A percentile compares a stretch with the other conserved stretches of the same genome.
Conservation (phyloP, 768 basidiomycete genomes). For the Boletus rubroflammeus region DNA sequence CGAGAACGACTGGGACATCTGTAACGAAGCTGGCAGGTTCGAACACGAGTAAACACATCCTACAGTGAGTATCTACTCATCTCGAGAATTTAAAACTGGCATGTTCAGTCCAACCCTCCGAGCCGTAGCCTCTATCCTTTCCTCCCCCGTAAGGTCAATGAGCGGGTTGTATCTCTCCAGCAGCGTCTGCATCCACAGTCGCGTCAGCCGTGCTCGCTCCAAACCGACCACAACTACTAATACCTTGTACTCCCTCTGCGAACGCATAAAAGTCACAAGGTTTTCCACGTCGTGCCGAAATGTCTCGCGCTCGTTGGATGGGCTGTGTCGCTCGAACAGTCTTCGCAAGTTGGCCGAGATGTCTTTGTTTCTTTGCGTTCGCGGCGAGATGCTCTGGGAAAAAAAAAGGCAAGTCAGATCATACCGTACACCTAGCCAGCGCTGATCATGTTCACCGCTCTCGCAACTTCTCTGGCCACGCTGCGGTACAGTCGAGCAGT, state of each 20-base stretch:
- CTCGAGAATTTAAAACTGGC: constrained; percentile 51
- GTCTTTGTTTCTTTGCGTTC: constrained; percentile 36
- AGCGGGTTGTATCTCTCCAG: constrained; percentile 88
- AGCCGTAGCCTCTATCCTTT: constrained; percentile 81
- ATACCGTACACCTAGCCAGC: background rate
- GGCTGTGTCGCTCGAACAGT: constrained; percentile 43
- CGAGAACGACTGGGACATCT: background rate
- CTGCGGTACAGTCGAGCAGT: constrained; percentile 26
- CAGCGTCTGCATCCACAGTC: constrained; percentile 48
- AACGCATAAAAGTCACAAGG: constrained; percentile 60
- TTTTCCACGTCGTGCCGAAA: constrained; percentile 54
- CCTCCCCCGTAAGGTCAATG: constrained; percentile 72
- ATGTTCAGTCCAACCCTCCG: constrained; percentile 84
- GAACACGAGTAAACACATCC: constrained; percentile 5
- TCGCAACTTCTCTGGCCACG: constrained; percentile 30
- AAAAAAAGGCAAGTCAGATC: background rate
- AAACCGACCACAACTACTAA: constrained; percentile 20
- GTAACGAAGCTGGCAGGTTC: background rate
- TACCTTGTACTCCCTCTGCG: constrained; percentile 78
- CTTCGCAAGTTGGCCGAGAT: constrained; percentile 52
- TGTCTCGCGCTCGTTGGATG: constrained; percentile 15
- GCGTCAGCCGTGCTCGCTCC: background rate
- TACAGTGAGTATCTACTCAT: too few species aligned
- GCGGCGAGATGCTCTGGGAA: constrained; percentile 37
- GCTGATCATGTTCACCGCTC: constrained; percentile 17